A percentile compares a stretch with the other conserved stretches of the same genome.
These are phyloP conservation scores for Punica granatum DNA, from an alignment of 345 rosid species.

Conservation along the genomic window DNA sequence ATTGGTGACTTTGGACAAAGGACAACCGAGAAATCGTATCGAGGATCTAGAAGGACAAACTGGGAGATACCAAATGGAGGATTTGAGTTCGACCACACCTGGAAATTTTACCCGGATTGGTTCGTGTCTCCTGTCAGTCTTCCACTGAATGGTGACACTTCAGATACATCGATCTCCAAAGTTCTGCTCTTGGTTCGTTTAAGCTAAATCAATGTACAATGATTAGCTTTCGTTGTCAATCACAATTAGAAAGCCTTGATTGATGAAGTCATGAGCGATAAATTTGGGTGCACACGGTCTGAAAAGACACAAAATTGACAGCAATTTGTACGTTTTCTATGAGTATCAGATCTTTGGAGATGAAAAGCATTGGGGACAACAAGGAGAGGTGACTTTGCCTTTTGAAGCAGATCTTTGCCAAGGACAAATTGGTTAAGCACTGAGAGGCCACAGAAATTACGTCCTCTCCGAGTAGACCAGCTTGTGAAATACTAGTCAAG, in stretches of 20 bases:
- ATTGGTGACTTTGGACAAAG: no score
- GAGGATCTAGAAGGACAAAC: background rate
- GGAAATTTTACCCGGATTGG: no score
- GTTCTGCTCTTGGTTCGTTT: conserved; percentile 1
- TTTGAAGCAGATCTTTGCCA: background rate
- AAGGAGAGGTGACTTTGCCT: background rate
- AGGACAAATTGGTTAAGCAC: background rate
- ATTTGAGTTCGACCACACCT: background rate
- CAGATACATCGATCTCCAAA: conserved; percentile 2
- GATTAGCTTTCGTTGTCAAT: conserved; percentile 4
- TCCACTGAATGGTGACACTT: background rate
- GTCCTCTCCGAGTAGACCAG: background rate
- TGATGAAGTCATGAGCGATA: conserved; percentile 2
- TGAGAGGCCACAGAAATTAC: background rate
- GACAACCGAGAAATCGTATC: background rate
- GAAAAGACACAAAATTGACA: background rate
- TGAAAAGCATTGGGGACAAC: background rate
- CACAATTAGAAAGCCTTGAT: background rate
- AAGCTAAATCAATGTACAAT: background rate
- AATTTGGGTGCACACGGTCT: background rate
- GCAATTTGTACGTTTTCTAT: background rate
- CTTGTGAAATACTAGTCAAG: no score
- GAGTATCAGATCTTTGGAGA: background rate
- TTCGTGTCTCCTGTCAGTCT: background rate
- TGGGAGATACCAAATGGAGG: background rate